Conservation (phyloP, 225 moss, liverwort and hornwort genomes). For the Asterella californica region DNA sequence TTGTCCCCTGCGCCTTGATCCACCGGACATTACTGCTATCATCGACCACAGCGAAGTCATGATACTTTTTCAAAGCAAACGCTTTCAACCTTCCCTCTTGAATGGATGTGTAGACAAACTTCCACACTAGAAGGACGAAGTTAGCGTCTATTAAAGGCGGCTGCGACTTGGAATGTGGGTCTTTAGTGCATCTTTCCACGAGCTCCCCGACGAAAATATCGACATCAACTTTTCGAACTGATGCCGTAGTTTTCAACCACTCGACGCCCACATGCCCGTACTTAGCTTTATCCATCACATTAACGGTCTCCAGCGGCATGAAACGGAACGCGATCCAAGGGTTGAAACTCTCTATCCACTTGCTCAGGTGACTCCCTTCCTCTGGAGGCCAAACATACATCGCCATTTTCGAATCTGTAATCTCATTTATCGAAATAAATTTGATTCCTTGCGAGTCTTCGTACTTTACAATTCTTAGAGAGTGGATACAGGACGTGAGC, state of each 20-base stretch:
- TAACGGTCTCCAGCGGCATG: background rate
- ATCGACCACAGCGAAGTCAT: constrained; percentile 13
- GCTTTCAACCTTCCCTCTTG: background rate
- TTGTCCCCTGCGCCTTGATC: background rate
- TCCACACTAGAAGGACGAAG: constrained; percentile 13
- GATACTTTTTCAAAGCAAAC: too few species aligned
- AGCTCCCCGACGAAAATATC: background rate
- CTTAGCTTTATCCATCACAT: background rate
- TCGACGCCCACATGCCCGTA: background rate
- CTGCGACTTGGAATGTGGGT: background rate
- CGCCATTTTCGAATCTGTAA: background rate
- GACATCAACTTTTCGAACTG: background rate
- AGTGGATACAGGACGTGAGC: background rate
- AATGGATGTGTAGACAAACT: constrained; percentile 13
- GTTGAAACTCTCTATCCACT: background rate
- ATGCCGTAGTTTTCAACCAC: background rate
- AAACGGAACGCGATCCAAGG: background rate
- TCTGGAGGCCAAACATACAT: background rate
- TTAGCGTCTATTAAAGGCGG: background rate
- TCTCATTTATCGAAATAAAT: background rate
- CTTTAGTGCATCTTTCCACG: background rate
- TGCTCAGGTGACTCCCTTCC: background rate
- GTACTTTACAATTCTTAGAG: background rate
- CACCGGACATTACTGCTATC: background rate
- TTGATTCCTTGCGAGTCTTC: background rate